phyloP scores from a whole-genome alignment of 495 filamentous ascomycete genomes.

The Clavariopsis aquatica region DNA sequence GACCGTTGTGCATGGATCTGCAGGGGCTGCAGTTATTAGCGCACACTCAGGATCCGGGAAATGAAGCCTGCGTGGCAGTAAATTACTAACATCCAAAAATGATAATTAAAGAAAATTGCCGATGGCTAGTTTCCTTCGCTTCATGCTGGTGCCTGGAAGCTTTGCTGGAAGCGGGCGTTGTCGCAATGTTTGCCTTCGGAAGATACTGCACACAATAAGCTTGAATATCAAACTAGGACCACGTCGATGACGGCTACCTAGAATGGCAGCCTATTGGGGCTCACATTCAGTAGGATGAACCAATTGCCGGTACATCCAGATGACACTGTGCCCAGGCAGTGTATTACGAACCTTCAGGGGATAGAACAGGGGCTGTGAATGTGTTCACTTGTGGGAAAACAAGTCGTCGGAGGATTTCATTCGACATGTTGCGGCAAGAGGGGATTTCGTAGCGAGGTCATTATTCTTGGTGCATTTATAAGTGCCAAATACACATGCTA shows the following conservation, averaged over 20 bases:
- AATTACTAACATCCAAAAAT: background rate
- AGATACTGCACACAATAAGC: background rate
- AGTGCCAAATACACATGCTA: too few relatives aligned
- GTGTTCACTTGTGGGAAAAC: too few relatives aligned
- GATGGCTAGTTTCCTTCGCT: background rate
- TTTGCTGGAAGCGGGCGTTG: background rate
- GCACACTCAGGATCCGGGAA: background rate
- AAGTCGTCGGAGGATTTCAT: too few relatives aligned
- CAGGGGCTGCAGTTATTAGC: conserved; percentile 4
- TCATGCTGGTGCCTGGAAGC: background rate
- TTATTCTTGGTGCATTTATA: too few relatives aligned
- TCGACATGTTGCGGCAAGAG: too few relatives aligned
- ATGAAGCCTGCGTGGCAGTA: conserved; percentile 1
- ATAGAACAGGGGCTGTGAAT: too few relatives aligned
- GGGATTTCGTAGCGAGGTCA: too few relatives aligned
- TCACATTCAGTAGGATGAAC: background rate
- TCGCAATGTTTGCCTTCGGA: background rate
- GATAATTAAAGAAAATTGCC: background rate
- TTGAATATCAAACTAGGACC: too few relatives aligned
- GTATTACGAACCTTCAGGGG: background rate
- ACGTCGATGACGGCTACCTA: background rate
- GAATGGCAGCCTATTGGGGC: background rate
- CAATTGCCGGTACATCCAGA: background rate
- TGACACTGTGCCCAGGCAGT: too few relatives aligned
- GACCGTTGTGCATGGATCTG: background rate